Evolutionary conservation across 345 rosid genomes (phyloP).

Genomic region (Capsella bursapastoris): DNA sequence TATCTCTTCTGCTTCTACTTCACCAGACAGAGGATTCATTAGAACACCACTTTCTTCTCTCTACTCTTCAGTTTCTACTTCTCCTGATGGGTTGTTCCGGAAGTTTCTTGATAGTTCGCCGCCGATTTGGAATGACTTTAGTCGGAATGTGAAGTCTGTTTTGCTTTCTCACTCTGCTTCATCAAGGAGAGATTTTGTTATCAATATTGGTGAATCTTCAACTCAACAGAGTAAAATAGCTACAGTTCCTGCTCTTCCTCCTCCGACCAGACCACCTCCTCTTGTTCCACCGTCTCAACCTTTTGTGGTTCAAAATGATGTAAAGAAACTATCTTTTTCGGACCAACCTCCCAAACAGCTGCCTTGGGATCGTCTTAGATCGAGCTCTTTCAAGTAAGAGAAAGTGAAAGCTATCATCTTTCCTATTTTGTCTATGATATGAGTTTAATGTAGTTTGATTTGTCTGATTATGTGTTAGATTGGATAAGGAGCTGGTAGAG

Average conservation of each 20-base stretch:
- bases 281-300: conserved; percentile 49
- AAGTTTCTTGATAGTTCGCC: conserved; percentile 34
- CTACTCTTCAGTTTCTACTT: conserved; percentile 43
- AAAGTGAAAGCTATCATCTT: not conserved
- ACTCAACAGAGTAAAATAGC: conserved; percentile 39
- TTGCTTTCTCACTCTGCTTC: conserved; percentile 46
- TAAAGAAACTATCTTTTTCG: conserved; percentile 8
- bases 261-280: conserved; percentile 46
- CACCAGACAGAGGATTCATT: conserved; percentile 53
- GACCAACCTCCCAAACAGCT: conserved; percentile 55
- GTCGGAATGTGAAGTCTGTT: conserved; percentile 47
- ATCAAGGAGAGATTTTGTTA: conserved; percentile 42
- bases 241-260: conserved; percentile 39
- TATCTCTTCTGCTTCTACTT: conserved; percentile 53
- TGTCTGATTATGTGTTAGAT: conserved; percentile 56
- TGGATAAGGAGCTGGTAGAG: conserved; percentile 93
- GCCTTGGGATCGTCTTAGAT: conserved; percentile 79
- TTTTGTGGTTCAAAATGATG: conserved; percentile 54
- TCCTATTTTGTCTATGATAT: not conserved
- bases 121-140: conserved; percentile 40
- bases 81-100: conserved; percentile 43
- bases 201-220: conserved; percentile 44
- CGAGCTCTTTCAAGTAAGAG: conserved; percentile 82
- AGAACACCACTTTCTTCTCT: conserved; percentile 43
- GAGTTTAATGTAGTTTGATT: conserved; percentile 22